Conservation (phyloP, 148 eudicot species). For the Suaeda aralocaspica region DNA sequence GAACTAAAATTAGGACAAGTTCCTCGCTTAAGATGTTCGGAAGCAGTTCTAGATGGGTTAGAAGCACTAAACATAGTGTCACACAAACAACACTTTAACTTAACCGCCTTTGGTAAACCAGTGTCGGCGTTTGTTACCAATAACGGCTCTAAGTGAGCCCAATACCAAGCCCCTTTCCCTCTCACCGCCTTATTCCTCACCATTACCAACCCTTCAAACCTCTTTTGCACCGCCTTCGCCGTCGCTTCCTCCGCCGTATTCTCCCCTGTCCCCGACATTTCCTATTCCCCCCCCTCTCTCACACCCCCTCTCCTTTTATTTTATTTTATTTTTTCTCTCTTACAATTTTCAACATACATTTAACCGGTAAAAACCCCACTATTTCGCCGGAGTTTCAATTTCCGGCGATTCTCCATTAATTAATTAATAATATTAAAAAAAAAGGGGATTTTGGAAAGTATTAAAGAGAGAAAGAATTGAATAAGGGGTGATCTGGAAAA, state of each 20-base stretch:
- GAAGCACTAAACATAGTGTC: constrained; percentile 79
- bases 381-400: constrained; percentile 25
- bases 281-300: constrained; percentile 11
- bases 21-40: constrained; percentile 87
- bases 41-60: constrained; percentile 86
- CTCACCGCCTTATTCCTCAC: constrained; percentile 80
- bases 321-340: background rate
- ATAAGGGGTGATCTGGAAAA: background rate
- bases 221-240: constrained; percentile 57
- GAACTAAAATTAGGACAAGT: constrained; percentile 78
- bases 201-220: constrained; percentile 69
- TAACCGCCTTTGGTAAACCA: constrained; percentile 69
- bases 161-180: constrained; percentile 99
- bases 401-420: constrained; percentile 20
- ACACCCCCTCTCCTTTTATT: background rate
- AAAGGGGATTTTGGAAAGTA: background rate
- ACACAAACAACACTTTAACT: constrained; percentile 74
- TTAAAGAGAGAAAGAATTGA: background rate
- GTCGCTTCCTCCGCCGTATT: constrained; percentile 53
- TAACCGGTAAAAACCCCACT: constrained; percentile 19
- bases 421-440: too few relatives aligned
- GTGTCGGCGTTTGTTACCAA: constrained; percentile 57
- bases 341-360: background rate
- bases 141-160: constrained; percentile 83
- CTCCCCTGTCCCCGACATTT: constrained; percentile 21